Conservation (phyloP, 768 basidiomycete genomes). For the Leccinum sublutescens region DNA sequence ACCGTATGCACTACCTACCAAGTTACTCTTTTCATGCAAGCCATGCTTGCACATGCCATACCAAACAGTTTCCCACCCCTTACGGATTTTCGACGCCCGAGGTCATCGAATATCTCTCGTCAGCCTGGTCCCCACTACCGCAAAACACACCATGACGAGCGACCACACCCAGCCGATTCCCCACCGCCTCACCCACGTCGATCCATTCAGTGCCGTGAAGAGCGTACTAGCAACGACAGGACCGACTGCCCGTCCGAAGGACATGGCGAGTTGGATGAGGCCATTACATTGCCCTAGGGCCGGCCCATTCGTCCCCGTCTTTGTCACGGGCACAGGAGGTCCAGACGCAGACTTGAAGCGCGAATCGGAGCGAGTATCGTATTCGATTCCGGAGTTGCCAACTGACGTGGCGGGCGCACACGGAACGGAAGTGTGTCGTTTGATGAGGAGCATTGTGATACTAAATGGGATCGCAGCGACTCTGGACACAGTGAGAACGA, state of each 20-base stretch:
- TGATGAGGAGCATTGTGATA: constrained; percentile 57
- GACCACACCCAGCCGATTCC: constrained; percentile 16
- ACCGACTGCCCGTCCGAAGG: constrained; percentile 48
- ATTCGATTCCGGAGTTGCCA: neutral
- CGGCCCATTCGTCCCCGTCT: neutral
- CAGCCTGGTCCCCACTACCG: constrained; percentile 10
- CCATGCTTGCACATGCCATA: neutral
- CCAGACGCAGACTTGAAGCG: neutral
- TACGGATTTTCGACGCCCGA: neutral
- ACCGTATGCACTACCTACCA: neutral
- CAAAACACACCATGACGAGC: constrained; percentile 13
- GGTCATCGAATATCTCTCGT: constrained; percentile 1
- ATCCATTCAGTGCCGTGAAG: constrained; percentile 18
- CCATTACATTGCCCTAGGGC: constrained; percentile 39
- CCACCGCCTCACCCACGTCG: constrained; percentile 6
- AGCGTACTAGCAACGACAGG: constrained; percentile 50
- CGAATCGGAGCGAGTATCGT: neutral
- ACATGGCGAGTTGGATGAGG: constrained; percentile 57
- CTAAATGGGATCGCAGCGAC: constrained; percentile 34
- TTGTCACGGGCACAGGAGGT: neutral
- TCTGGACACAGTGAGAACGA: constrained; percentile 39
- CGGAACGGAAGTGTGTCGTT: constrained; percentile 43
- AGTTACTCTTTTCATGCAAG: neutral
- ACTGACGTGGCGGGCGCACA: neutral
- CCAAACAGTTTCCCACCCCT: neutral